phyloP scores from a whole-genome alignment of 768 basidiomycete species.

The Podaxis carcinomalis region DNA sequence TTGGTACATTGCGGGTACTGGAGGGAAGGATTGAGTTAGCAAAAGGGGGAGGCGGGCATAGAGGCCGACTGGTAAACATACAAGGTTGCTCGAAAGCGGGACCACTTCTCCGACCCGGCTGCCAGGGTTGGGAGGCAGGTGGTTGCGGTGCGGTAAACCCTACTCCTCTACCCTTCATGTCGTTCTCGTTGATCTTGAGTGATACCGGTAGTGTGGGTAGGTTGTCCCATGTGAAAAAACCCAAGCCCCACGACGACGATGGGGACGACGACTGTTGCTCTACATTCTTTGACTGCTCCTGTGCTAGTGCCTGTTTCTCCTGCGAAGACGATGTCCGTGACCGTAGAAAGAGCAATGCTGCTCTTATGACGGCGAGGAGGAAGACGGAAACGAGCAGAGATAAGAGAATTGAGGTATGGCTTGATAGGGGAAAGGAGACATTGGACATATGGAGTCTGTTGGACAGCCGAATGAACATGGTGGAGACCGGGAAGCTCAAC shows the following conservation, averaged over 20 bases:
- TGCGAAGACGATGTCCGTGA: slow-evolving; percentile 15
- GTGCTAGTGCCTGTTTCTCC: slow-evolving; percentile 18
- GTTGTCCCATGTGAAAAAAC: slow-evolving; percentile 27
- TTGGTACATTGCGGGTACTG: slow-evolving; percentile 29
- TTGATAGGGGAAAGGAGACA: slow-evolving; percentile 12
- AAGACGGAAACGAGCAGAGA: slow-evolving; percentile 16
- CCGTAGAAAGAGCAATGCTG: slow-evolving; percentile 18
- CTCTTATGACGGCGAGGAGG: slow-evolving; percentile 20
- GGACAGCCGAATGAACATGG: slow-evolving; percentile 23
- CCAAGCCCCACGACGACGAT: slow-evolving; percentile 22
- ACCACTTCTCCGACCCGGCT: slow-evolving; percentile 21
- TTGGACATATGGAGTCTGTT: slow-evolving; percentile 19
- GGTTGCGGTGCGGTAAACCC: slow-evolving; percentile 9
- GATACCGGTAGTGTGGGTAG: slow-evolving; percentile 21
- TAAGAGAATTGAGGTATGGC: slow-evolving; percentile 9
- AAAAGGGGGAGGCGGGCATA: background rate
- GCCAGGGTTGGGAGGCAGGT: slow-evolving; percentile 15
- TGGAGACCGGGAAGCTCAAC: slow-evolving; percentile 19
- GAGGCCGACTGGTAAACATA: slow-evolving; percentile 19
- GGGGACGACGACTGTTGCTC: slow-evolving; percentile 8
- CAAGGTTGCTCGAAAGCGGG: slow-evolving; percentile 29
- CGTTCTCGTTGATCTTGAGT: slow-evolving; percentile 3
- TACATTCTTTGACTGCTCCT: slow-evolving; percentile 12
- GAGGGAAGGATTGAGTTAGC: background rate
- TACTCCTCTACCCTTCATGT: slow-evolving; percentile 12